Evolutionary conservation across 768 basidiomycete species (phyloP).

Genomic region (Mrakia blollopis): DNA sequence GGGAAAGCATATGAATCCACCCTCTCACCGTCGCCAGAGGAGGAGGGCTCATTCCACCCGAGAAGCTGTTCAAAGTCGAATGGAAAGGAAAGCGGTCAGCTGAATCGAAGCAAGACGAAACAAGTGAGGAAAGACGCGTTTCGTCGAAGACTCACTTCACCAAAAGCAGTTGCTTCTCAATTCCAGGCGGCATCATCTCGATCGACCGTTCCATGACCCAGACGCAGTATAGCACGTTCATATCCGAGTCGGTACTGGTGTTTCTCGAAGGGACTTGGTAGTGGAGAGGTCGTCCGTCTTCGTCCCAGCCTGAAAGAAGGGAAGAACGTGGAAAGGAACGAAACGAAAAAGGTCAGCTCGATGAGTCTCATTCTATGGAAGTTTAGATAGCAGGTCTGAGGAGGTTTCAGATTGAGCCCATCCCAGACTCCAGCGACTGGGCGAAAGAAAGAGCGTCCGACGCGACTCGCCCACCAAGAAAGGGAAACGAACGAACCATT

Average conservation of each 20-base stretch:
- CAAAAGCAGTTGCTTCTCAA: constrained; percentile 32
- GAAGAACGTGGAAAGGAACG: not conserved
- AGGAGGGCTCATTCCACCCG: constrained; percentile 30
- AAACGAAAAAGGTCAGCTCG: not conserved
- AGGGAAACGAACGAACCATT: not conserved
- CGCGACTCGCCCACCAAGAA: too few species aligned
- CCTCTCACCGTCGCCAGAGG: constrained; percentile 28
- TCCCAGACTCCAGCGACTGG: too few species aligned
- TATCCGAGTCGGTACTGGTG: constrained; percentile 21
- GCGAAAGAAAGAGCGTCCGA: too few species aligned
- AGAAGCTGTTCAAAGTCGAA: constrained; percentile 14
- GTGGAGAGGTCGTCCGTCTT: constrained; percentile 29
- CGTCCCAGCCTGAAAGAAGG: constrained; percentile 28
- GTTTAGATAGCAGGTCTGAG: too few species aligned
- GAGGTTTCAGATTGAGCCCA: too few species aligned
- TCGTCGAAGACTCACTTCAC: constrained; percentile 15
- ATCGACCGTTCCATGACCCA: constrained; percentile 33
- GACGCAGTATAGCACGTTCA: constrained; percentile 31
- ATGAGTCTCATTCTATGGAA: too few species aligned
- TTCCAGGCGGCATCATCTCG: constrained; percentile 29
- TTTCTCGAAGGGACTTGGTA: constrained; percentile 33
- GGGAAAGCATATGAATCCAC: constrained; percentile 31
- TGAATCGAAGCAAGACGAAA: not conserved
- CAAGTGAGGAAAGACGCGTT: not conserved
- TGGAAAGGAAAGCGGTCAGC: not conserved